These are phyloP conservation scores for Fermentozyma sake DNA, from an alignment of 1,139 yeast species.

Conservation along the genomic window DNA sequence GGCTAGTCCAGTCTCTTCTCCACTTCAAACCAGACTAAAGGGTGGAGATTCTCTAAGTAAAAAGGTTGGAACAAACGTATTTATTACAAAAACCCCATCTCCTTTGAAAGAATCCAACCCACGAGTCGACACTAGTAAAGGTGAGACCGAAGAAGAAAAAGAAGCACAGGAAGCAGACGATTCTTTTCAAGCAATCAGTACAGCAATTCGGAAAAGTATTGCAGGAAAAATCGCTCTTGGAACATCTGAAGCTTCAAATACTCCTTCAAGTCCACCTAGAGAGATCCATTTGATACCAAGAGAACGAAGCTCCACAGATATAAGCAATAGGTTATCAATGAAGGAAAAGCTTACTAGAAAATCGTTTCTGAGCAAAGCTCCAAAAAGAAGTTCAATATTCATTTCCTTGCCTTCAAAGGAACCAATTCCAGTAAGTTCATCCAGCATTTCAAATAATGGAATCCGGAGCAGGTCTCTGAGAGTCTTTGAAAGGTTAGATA, in stretches of 20 bases:
- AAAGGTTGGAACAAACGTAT: no score
- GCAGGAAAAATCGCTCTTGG: constrained; percentile 27
- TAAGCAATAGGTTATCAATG: no score
- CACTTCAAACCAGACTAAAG: no score
- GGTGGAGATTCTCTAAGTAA: not conserved
- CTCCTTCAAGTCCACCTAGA: not conserved
- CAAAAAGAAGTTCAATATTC: constrained; percentile 32
- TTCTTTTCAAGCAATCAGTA: constrained; percentile 33
- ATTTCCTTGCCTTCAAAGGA: constrained; percentile 39
- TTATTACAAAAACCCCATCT: constrained; percentile 7
- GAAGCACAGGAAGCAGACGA: constrained; percentile 9
- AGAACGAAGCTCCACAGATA: no score
- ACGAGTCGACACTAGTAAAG: no score
- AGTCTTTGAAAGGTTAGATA: constrained; percentile 14
- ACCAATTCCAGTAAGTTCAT: constrained; percentile 24
- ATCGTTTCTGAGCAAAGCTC: constrained; percentile 16
- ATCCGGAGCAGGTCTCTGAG: constrained; percentile 13
- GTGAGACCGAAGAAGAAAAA: no score
- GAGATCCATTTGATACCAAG: constrained; percentile 1
- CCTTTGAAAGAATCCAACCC: constrained; percentile 5
- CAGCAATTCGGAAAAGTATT: constrained; percentile 36
- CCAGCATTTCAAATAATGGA: constrained; percentile 6
- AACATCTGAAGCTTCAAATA: constrained; percentile 1
- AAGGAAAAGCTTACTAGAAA: constrained; percentile 1
- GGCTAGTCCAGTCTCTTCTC: no score